Evolutionary conservation across 352 stramenopile genomes (phyloP).

Genomic region (Aphanomyces invadans): DNA sequence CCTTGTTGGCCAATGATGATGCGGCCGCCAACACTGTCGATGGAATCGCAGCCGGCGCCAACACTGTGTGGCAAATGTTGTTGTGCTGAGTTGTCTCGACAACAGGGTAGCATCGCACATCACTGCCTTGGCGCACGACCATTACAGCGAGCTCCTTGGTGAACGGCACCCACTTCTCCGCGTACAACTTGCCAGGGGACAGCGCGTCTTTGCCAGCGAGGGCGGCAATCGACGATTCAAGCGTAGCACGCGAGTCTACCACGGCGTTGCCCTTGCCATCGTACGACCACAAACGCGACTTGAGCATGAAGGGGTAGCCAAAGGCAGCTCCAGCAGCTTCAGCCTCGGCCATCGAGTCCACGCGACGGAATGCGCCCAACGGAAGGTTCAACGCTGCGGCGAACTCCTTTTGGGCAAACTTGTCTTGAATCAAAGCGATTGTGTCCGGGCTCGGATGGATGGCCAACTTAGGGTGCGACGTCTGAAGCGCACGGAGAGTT

Average conservation of each 20-base stretch:
- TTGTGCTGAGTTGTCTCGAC: constrained; percentile 96
- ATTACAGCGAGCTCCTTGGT: constrained; percentile 95
- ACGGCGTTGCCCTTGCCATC: constrained; percentile 97
- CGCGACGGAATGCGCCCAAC: constrained; percentile 47
- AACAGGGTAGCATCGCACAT: constrained; percentile 90
- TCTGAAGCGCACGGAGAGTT: constrained; percentile 73
- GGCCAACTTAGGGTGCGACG: constrained; percentile 74
- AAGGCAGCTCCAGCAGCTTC: constrained; percentile 42
- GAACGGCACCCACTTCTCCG: constrained; percentile 97
- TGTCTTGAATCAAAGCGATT: constrained; percentile 96
- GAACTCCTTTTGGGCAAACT: constrained; percentile 93
- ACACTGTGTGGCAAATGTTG: constrained; percentile 95
- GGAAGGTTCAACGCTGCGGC: constrained; percentile 43
- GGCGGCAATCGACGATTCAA: constrained; percentile 77
- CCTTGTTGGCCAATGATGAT: constrained; percentile 46
- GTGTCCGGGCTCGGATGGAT: constrained; percentile 85
- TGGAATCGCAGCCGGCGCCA: constrained; percentile 82
- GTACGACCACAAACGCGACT: constrained; percentile 93
- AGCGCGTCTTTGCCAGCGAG: constrained; percentile 38
- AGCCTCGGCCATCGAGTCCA: constrained; percentile 41
- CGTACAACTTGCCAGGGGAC: constrained; percentile 68
- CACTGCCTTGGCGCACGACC: constrained; percentile 82
- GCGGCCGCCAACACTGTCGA: constrained; percentile 37
- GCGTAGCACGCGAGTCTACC: constrained; percentile 64
- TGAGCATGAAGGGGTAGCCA: constrained; percentile 98